These are phyloP conservation scores for Penicillium thymicola DNA, from an alignment of 2,329 filamentous ascomycete genomes.

Conservation along the genomic window DNA sequence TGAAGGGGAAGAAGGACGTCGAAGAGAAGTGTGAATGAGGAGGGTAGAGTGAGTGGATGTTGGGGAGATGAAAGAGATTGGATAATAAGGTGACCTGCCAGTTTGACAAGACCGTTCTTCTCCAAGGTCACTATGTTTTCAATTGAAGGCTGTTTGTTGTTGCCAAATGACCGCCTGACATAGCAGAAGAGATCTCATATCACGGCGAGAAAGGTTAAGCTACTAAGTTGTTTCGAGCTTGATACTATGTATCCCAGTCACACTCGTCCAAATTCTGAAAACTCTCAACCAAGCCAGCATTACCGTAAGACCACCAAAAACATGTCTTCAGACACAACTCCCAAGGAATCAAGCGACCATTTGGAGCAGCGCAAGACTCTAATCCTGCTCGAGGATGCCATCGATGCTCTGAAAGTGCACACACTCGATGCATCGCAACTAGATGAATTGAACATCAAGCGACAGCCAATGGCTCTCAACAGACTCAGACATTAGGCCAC, in stretches of 20 bases:
- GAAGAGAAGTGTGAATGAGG: no score
- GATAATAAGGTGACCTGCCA: no score
- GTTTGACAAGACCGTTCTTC: no score
- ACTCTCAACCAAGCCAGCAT: background rate
- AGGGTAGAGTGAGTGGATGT: no score
- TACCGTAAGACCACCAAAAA: background rate
- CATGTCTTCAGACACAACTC: background rate
- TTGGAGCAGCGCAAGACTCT: background rate
- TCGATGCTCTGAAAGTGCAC: background rate
- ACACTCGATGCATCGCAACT: background rate
- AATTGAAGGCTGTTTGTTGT: no score
- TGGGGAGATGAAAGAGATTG: no score
- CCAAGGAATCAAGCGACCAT: background rate
- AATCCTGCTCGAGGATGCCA: background rate
- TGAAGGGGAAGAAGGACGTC: no score
- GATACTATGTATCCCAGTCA: background rate
- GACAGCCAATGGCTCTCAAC: background rate
- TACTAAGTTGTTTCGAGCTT: no score
- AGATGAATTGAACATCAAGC: background rate
- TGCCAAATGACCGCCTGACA: no score
- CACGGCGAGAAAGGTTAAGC: no score
- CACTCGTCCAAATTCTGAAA: background rate
- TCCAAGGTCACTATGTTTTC: no score
- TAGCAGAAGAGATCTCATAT: no score
- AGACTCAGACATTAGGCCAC: background rate